Base-by-base conservation (phyloP, 2,329 filamentous ascomycete genomes). In the Aspergillus caelatus region DNA sequence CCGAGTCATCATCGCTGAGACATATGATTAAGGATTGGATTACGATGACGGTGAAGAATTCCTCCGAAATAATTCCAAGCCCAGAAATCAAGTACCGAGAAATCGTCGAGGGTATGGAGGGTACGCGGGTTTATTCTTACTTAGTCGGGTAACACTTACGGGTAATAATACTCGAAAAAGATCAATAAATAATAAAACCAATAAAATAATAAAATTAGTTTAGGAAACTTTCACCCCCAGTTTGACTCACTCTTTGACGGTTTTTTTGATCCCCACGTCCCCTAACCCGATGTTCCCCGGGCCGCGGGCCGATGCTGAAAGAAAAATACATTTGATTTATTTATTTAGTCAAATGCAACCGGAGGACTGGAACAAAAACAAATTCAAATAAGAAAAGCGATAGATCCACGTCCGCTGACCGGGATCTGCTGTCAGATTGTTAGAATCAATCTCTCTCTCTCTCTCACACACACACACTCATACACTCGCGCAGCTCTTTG, bases 271-370 rank as follows among this genome's bases (percentile, higher is more conserved):
- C 66, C 66, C 66, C 66, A 68, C 65, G 65, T 55, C 60, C 67
- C 60, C 67, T 56, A 62, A 67, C 66, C 68, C 68, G 68, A 69
- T 63, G 63, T 65, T 68, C 68, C 68, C 68, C 68, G 68, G 68
- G 48, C 67, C 68, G 67, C 62, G 65, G 65, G 60, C 64, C 65
- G 65, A 58, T 56, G 36, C 39, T 58, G 48, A 45, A 41, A 34
- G 23, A 21, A 56, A 34, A 11, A 65, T 32, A 48, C 45, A 57
- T 57, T 39, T 36, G 21, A 65, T 32, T 53, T 46, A 57, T 57
- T 39, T 7, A 50, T 36, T 28, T 30, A 61, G 57, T 56, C 50
- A 12, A 12, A 34, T 26, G 26, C 54, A 60, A 45, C 46, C 19
- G 11, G 26, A 53, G 26, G 16, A 32, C 30, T 41, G 39, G 39